phyloP scores from a whole-genome alignment of 768 basidiomycete genomes.

The Macrocybe gigantea region DNA sequence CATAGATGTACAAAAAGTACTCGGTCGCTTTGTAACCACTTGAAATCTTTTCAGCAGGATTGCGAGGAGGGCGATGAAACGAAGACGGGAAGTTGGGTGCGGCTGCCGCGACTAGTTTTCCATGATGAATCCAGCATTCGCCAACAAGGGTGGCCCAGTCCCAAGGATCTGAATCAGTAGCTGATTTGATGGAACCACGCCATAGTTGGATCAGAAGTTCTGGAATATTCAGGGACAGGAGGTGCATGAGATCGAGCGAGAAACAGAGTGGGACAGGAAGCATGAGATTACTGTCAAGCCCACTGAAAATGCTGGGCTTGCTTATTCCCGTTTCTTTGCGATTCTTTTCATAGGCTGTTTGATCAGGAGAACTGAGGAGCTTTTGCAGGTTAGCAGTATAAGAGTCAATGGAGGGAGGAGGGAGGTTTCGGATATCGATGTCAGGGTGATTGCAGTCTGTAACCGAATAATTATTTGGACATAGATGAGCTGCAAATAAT shows the following conservation, averaged over 20 bases:
- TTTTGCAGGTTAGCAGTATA: slow-evolving; percentile 9
- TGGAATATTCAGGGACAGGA: slow-evolving; percentile 21
- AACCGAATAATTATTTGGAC: slow-evolving; percentile 18
- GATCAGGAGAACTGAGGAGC: slow-evolving; percentile 9
- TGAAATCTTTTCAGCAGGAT: slow-evolving; percentile 25
- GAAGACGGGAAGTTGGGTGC: slow-evolving; percentile 21
- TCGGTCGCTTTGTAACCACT: slow-evolving; percentile 15
- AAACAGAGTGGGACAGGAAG: slow-evolving; percentile 17
- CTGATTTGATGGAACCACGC: slow-evolving; percentile 12
- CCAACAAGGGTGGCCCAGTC: slow-evolving; percentile 14
- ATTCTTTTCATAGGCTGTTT: slow-evolving; percentile 7
- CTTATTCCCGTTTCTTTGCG: slow-evolving; percentile 23
- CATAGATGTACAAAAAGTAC: slow-evolving; percentile 11
- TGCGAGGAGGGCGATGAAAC: slow-evolving; percentile 26
- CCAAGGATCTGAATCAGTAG: slow-evolving; percentile 8
- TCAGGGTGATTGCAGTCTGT: slow-evolving; percentile 17
- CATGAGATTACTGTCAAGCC: slow-evolving; percentile 5
- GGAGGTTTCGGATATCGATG: slow-evolving; percentile 1
- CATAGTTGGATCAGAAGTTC: slow-evolving; percentile 23
- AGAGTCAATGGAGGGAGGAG: background rate
- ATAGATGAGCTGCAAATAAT: slow-evolving; percentile 15
- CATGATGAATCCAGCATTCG: slow-evolving; percentile 20
- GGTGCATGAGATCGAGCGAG: slow-evolving; percentile 26
- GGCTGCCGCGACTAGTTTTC: slow-evolving; percentile 16
- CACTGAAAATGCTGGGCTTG: slow-evolving; percentile 22